Conservation (phyloP, 2,329 filamentous ascomycete species). For the Hypoxylon sp. region DNA sequence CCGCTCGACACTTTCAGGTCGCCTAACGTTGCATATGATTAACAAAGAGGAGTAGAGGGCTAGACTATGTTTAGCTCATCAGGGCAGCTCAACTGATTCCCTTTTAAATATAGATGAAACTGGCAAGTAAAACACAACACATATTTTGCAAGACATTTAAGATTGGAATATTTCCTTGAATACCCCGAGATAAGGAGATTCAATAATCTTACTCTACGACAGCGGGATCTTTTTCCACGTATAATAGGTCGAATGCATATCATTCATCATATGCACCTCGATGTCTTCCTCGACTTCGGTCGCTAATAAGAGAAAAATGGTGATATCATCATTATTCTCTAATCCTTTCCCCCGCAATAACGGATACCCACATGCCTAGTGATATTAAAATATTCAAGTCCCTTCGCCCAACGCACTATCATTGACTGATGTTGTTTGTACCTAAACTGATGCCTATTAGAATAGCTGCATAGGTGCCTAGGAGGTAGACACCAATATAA, state of each 20-base stretch:
- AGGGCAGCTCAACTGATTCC: slow-evolving; percentile 6
- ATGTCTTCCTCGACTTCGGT: slow-evolving; percentile 6
- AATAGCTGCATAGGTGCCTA: too few relatives aligned
- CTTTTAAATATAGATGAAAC: slow-evolving; percentile 25
- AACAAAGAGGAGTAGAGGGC: slow-evolving; percentile 13
- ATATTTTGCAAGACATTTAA: slow-evolving; percentile 19
- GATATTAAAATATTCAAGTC: slow-evolving; percentile 4
- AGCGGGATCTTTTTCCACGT: slow-evolving; percentile 7
- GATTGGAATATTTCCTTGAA: slow-evolving; percentile 19
- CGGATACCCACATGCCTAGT: slow-evolving; percentile 6
- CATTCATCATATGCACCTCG: slow-evolving; percentile 16
- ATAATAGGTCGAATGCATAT: slow-evolving; percentile 34
- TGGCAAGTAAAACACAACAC: slow-evolving; percentile 12
- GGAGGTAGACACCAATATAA: too few relatives aligned
- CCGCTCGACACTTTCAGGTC: slow-evolving; percentile 20
- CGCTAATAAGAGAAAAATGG: slow-evolving; percentile 30
- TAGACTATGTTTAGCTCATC: slow-evolving; percentile 12
- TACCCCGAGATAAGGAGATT: neutral
- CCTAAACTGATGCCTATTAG: too few relatives aligned
- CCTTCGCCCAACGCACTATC: neutral
- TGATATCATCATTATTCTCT: slow-evolving; percentile 15
- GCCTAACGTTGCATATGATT: slow-evolving; percentile 21
- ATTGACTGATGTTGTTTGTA: slow-evolving; percentile 6
- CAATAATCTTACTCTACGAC: neutral
- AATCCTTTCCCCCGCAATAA: slow-evolving; percentile 3